Evolutionary conservation across 371 early-diverging fungal species (phyloP).

Genomic region (Mucor piriformis): DNA sequence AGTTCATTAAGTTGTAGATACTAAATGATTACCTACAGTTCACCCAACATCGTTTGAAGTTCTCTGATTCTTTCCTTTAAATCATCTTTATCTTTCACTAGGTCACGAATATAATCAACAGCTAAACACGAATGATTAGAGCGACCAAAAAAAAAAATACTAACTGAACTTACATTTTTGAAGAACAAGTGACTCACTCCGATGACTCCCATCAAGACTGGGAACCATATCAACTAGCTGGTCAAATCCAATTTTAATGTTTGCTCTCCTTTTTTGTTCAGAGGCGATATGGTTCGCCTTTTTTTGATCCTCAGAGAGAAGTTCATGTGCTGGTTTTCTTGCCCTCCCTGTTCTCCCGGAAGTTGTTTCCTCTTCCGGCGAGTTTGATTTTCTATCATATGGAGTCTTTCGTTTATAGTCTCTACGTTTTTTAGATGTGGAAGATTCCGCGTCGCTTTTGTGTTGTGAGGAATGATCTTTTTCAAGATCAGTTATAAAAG

Average conservation of each 20-base stretch:
- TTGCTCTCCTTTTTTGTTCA: constrained; percentile 85
- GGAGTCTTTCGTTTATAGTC: neutral
- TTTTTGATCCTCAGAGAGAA: constrained; percentile 86
- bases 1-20: neutral
- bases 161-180: constrained; percentile 25
- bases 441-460: neutral
- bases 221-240: constrained; percentile 80
- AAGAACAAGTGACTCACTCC: constrained; percentile 53
- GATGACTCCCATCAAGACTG: constrained; percentile 54
- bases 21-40: constrained; percentile 16
- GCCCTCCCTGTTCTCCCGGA: constrained; percentile 22
- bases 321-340: constrained; percentile 53
- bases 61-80: constrained; percentile 13
- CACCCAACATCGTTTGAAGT: constrained; percentile 17
- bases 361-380: neutral
- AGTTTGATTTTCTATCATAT: neutral
- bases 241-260: constrained; percentile 80
- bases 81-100: constrained; percentile 23
- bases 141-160: neutral
- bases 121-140: constrained; percentile 4
- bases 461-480: neutral
- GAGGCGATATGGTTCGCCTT: constrained; percentile 91
- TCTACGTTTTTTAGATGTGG: neutral
- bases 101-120: constrained; percentile 22
- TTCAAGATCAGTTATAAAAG: constrained; percentile 20